phyloP scores from a whole-genome alignment of 2,329 filamentous ascomycete genomes.

The Beauveria medogensis region DNA sequence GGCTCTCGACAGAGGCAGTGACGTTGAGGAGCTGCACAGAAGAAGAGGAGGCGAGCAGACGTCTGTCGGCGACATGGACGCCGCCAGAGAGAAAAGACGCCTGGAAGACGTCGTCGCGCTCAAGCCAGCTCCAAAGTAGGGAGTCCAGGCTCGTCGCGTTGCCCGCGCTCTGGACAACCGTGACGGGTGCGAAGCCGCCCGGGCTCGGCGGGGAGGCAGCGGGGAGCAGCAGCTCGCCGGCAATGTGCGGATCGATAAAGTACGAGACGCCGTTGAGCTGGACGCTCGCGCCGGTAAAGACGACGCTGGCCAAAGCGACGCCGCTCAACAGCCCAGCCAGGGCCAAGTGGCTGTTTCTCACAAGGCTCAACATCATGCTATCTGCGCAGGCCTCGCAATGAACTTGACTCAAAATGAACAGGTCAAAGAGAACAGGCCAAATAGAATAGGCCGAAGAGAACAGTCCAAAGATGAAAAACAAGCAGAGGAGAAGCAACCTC shows the following conservation, averaged over 20 bases:
- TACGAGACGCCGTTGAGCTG: neutral
- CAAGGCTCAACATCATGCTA: neutral
- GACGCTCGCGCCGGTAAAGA: conserved; percentile 5
- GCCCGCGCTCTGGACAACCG: conserved; percentile 22
- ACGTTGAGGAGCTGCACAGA: conserved; percentile 15
- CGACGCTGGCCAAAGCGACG: neutral
- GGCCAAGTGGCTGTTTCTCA: neutral
- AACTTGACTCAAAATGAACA: no score
- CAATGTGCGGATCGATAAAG: conserved; percentile 7
- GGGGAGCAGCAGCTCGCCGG: neutral
- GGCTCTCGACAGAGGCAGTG: neutral
- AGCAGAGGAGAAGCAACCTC: no score
- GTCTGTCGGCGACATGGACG: conserved; percentile 13
- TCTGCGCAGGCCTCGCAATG: no score
- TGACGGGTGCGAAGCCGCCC: conserved; percentile 24
- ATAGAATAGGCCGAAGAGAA: no score
- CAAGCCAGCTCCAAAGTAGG: conserved; percentile 24
- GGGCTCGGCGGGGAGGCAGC: neutral
- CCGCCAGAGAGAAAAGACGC: conserved; percentile 13
- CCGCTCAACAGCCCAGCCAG: neutral
- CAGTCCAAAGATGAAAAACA: no score
- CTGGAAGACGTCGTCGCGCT: conserved; percentile 22
- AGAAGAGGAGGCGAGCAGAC: conserved; percentile 13
- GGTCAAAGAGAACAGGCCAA: no score
- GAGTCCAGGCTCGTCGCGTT: conserved; percentile 14